A percentile compares a stretch with the other conserved stretches of the same genome.
Conservation (phyloP, 352 stramenopile species). For the Globisporangium radiosum region DNA sequence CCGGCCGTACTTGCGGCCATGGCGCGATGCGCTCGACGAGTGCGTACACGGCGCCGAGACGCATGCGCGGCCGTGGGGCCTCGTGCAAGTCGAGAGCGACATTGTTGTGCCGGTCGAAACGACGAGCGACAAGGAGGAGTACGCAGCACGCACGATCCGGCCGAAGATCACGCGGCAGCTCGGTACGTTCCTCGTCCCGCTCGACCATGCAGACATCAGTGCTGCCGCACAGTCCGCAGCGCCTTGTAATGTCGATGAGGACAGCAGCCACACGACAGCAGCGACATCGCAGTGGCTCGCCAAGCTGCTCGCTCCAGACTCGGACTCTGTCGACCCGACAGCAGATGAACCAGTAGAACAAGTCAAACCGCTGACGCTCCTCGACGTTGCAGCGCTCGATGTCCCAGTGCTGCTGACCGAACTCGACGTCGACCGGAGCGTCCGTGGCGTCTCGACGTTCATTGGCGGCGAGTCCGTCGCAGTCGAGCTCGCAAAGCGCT, state of each 20-base stretch:
- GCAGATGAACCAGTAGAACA: background rate
- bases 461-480: constrained; percentile 62
- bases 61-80: constrained; percentile 36
- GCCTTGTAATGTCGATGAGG: background rate
- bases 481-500: constrained; percentile 73
- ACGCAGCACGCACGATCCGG: constrained; percentile 96
- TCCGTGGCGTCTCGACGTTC: constrained; percentile 53
- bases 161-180: constrained; percentile 93
- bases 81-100: constrained; percentile 96
- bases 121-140: constrained; percentile 92
- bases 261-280: background rate
- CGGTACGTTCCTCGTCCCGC: constrained; percentile 71
- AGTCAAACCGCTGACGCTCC: constrained; percentile 9
- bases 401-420: constrained; percentile 29
- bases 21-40: constrained; percentile 31
- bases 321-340: background rate
- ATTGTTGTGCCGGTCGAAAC: constrained; percentile 95
- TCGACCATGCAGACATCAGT: constrained; percentile 32
- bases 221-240: constrained; percentile 18
- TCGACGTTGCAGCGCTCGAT: constrained; percentile 39
- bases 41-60: constrained; percentile 25
- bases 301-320: constrained; percentile 14
- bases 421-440: constrained; percentile 58
- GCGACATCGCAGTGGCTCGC: constrained; percentile 3
- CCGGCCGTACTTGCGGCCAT: constrained; percentile 63